Evolutionary conservation across 164 flowering plant genomes (phyloP), one percentile per base, ranked within the genome.

Genomic region (Pachysandra terminalis): DNA sequence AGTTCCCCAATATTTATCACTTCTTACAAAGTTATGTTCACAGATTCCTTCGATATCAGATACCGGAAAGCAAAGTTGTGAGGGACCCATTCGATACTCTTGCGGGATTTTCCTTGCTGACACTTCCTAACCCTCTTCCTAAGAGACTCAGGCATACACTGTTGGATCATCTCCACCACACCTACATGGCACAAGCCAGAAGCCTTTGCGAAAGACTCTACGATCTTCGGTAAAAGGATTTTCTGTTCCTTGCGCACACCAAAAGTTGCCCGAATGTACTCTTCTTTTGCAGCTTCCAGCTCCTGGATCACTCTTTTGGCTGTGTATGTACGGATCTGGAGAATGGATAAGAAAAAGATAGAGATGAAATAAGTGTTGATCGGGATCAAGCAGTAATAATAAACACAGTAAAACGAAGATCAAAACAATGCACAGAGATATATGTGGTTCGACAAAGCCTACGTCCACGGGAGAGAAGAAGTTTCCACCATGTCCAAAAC

Each of bases 201-300:
- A 68, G 88, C 97, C 75, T 87, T 95, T 5, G 87, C 86, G 74
- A 74, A 95, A 9, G 85, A 83, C 69, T 92, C 96, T 1, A 95
- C 77, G 2, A 88, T 73, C 80, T 90, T 95, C 9, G 99, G 97
- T 59, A 95, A 59, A 26, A 86, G 73, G 48, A 90, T 77, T 75
- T 84, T 90, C 26, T 84, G 84, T 64, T 86, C 89, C 70, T 84
- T 89, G 60, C 82, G 78, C 14, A 87, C 72, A 8, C 93, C 89
- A 72, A 89, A 83, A 10, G 88, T 86, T n/a, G 94, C 93, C 22
- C 89, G 79, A 21, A 95, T 73, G 75, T 85, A 95, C 75, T 95
- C 99, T 57, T 89, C 94, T 75, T 88, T 92, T 55, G 99, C 97
- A 59, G 75, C 68, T 81, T 92, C 97, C 24, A 95, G 83, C 74